A percentile compares a stretch with the other conserved stretches of the same genome.
These are phyloP conservation scores for Podosphaera aphanis DNA, from an alignment of 2,329 filamentous ascomycete genomes.

Conservation along the genomic window DNA sequence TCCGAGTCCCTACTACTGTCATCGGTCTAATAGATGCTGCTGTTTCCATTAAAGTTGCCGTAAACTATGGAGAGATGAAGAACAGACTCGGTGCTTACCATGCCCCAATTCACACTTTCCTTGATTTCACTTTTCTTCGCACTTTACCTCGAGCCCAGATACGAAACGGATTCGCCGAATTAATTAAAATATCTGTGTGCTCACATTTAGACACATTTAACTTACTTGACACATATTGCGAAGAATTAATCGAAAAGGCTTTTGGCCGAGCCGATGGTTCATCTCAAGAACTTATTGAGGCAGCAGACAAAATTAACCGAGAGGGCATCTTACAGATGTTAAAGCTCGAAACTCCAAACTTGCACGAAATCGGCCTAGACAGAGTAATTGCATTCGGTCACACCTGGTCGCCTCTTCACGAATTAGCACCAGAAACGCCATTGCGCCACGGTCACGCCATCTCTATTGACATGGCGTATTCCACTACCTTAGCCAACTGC, in stretches of 20 bases:
- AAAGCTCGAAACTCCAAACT: constrained; percentile 47
- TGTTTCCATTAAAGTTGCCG: constrained; percentile 56
- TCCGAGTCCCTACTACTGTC: constrained; percentile 50
- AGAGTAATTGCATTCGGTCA: constrained; percentile 53
- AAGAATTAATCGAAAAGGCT: constrained; percentile 38
- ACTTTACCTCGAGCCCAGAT: constrained; percentile 44
- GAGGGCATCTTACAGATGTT: constrained; percentile 50
- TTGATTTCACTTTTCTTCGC: constrained; percentile 50
- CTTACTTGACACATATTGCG: constrained; percentile 43
- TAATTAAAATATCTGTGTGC: constrained; percentile 56
- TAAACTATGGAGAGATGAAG: constrained; percentile 57
- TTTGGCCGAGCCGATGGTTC: constrained; percentile 39
- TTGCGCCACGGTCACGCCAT: constrained; percentile 53
- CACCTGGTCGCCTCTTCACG: constrained; percentile 52
- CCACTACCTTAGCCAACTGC: constrained; percentile 39
- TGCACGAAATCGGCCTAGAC: constrained; percentile 50
- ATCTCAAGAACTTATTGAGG: constrained; percentile 28
- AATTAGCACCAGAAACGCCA: constrained; percentile 43
- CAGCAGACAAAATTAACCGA: constrained; percentile 44
- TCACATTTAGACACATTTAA: constrained; percentile 42
- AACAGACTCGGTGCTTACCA: constrained; percentile 53
- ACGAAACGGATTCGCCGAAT: constrained; percentile 49
- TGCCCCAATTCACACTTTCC: constrained; percentile 46
- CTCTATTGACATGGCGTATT: constrained; percentile 55
- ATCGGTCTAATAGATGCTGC: constrained; percentile 55